phyloP scores from a whole-genome alignment of 768 basidiomycete genomes.

The Boletus eberwhitei region DNA sequence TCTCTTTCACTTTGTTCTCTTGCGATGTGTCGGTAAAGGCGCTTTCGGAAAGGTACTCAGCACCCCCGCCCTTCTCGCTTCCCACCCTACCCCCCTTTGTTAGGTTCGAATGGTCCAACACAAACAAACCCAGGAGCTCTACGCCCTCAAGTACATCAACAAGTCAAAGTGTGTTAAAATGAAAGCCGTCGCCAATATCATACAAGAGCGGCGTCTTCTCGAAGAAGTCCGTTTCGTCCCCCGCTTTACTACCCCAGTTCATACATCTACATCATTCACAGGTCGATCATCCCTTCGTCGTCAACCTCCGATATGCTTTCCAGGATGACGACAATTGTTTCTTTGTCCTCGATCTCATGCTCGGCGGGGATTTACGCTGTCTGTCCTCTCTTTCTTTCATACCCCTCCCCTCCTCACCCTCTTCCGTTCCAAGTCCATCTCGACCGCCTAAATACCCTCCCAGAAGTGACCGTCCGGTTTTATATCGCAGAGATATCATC shows the following conservation, averaged over 20 bases:
- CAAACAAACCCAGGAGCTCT: slow-evolving; percentile 95
- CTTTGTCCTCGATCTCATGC: slow-evolving; percentile 96
- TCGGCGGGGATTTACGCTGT: slow-evolving; percentile 94
- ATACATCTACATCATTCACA: slow-evolving; percentile 27
- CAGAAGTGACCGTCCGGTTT: slow-evolving; percentile 79
- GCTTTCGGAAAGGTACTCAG: slow-evolving; percentile 89
- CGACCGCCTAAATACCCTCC: slow-evolving; percentile 70
- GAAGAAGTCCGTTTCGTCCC: slow-evolving; percentile 70
- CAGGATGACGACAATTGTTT: slow-evolving; percentile 99
- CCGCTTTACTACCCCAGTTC: background rate
- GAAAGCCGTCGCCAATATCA: slow-evolving; percentile 96
- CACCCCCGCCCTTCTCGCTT: background rate
- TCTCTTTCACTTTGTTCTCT: slow-evolving; percentile 93
- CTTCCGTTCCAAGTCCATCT: slow-evolving; percentile 66
- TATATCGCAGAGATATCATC: slow-evolving; percentile 89
- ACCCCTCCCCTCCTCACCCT: background rate
- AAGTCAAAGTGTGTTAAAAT: slow-evolving; percentile 97
- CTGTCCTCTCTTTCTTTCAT: slow-evolving; percentile 26
- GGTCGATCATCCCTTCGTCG: slow-evolving; percentile 95
- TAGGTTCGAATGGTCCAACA: slow-evolving; percentile 99
- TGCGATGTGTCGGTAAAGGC: slow-evolving; percentile 97
- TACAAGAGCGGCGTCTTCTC: slow-evolving; percentile 90
- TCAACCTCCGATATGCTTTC: slow-evolving; percentile 94
- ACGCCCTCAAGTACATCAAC: slow-evolving; percentile 99
- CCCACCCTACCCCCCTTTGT: slow-evolving; percentile 9